A percentile compares a stretch with the other conserved stretches of the same genome.
Conservation (phyloP, 192 early-diverging fungal species). For the Dissophora ornata region DNA sequence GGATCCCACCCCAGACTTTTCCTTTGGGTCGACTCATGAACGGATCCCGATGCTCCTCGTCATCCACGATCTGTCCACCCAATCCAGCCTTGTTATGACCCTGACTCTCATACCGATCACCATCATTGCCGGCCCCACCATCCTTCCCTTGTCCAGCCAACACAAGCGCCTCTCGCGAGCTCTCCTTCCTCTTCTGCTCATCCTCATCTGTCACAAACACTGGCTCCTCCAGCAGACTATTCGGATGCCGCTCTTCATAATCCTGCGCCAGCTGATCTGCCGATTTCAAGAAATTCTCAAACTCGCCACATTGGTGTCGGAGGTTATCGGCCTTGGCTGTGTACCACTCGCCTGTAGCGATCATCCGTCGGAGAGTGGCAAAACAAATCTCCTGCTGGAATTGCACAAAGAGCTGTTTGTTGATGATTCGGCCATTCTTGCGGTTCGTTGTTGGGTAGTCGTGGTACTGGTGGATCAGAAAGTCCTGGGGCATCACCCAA, state of each 20-base stretch:
- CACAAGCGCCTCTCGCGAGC: neutral
- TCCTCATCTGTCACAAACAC: constrained; percentile 28
- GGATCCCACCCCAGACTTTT: constrained; percentile 34
- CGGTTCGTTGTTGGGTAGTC: constrained; percentile 64
- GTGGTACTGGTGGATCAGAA: constrained; percentile 71
- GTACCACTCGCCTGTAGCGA: constrained; percentile 60
- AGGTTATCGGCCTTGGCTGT: constrained; percentile 60
- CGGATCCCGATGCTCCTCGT: constrained; percentile 18
- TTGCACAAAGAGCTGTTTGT: constrained; percentile 66
- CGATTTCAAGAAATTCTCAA: constrained; percentile 39
- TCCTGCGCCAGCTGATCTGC: constrained; percentile 42
- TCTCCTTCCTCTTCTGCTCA: neutral
- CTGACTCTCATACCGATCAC: neutral
- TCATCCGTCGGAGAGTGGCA: constrained; percentile 57
- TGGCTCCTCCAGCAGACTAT: constrained; percentile 25
- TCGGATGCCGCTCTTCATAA: constrained; percentile 32
- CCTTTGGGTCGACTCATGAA: constrained; percentile 38
- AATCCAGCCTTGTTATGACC: neutral
- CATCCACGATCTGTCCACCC: constrained; percentile 12
- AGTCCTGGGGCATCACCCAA: constrained; percentile 70
- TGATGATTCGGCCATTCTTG: constrained; percentile 63
- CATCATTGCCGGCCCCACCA: neutral
- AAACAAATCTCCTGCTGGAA: constrained; percentile 67
- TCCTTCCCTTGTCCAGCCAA: neutral
- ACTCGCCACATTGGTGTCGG: constrained; percentile 51